Evolutionary conservation across 257 asterid genomes (phyloP), one percentile per base, ranked within the genome.

Genomic region (Solanum rostratum): DNA sequence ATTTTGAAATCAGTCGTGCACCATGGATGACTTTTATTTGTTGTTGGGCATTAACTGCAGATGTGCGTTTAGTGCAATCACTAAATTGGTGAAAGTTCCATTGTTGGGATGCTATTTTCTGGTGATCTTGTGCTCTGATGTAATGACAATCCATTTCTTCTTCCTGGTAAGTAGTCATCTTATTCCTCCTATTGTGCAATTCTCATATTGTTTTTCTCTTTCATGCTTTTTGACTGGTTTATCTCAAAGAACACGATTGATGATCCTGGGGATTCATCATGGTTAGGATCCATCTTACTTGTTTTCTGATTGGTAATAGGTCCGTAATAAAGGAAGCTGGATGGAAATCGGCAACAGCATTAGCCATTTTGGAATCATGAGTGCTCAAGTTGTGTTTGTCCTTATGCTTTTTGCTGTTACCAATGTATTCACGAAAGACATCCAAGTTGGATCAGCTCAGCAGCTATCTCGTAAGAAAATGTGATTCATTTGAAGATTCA

Each of bases 341-440:
- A 97, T 97, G 98, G 99, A 97, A 88, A 97, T 97, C 22, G 99
- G 99, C 2, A 97, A 97, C 94, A 95, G 93, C 92, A 97, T 97
- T 6, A 97, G 99, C 91, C 98, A 97, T 91, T 97, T 95, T 27
- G 98, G 99, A 12, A 97, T 94, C 71, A 94, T 97, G 99, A 97
- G 99, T 81, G 98, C 98, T 45, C 98, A 95, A 85, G 99, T 97
- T 22, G 99, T 95, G 86, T 95, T 95, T 59, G 98, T 95, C 81
- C 94, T 95, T 8, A 60, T 94, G 94, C 95, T 97, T 41, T 94
- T 94, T 53, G 98, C 95, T 37, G 87, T 92, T 18, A 93, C 98
- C 3, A 92, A 88, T 66, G 46, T 94, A 3, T 97, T 95, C 95
- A 97, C 99, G 18, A 94, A 90, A 87, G 96, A 90, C 85, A 91